Conservation (phyloP, 352 stramenopile genomes). For the Phytophthora boehmeriae region DNA sequence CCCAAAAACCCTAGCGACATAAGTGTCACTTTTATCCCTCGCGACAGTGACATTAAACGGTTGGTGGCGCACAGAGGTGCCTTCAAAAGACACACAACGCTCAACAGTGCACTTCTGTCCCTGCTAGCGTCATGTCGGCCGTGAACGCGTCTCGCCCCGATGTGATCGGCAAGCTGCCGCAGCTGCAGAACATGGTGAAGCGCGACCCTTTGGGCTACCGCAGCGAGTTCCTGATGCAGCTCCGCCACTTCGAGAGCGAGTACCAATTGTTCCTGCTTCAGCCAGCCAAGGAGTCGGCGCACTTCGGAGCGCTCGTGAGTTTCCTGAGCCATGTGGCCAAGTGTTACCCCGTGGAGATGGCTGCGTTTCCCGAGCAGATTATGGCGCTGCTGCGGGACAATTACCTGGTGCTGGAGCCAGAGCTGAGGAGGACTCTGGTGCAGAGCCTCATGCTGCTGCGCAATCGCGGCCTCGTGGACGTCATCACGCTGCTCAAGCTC, state of each 20-base stretch:
- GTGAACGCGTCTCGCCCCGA: conserved; percentile 82
- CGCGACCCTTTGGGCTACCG: conserved; percentile 95
- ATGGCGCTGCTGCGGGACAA: conserved; percentile 93
- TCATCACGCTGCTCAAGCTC: conserved; percentile 93
- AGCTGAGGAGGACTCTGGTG: conserved; percentile 94
- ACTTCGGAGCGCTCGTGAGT: conserved; percentile 96
- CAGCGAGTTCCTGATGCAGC: conserved; percentile 98
- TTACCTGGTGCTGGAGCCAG: conserved; percentile 89
- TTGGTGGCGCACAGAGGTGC: too few relatives aligned
- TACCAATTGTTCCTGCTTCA: conserved; percentile 96
- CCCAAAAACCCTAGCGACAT: not conserved
- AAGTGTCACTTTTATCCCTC: too few relatives aligned
- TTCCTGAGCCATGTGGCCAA: conserved; percentile 95
- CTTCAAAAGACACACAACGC: too few relatives aligned
- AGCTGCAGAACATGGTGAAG: conserved; percentile 99
- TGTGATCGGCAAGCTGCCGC: conserved; percentile 92
- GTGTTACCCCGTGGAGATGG: conserved; percentile 89
- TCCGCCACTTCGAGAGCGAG: conserved; percentile 96
- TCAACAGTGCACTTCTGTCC: not conserved
- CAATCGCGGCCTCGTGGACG: conserved; percentile 93
- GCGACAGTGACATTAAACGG: too few relatives aligned
- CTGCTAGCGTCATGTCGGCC: conserved; percentile 45
- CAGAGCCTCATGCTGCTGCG: conserved; percentile 96
- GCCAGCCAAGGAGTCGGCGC: conserved; percentile 88
- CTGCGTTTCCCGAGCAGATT: conserved; percentile 89